Base-by-base conservation (phyloP, 2,329 filamentous ascomycete species). In the Alternaria arborescens region DNA sequence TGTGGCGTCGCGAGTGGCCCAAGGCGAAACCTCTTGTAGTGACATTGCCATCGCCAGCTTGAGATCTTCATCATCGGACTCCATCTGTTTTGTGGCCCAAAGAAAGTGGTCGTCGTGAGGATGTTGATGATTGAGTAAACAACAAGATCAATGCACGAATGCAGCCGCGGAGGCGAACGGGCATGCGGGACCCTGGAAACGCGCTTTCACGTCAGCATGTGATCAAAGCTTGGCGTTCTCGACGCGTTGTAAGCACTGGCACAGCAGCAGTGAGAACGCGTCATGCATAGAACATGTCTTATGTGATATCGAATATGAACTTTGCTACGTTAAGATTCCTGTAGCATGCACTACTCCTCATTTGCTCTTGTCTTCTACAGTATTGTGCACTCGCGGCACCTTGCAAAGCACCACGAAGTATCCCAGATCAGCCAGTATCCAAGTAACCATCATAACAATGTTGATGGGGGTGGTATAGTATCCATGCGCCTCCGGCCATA, bases 401-500 rank as follows among this genome's bases (percentile, higher is more conserved):
- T 50, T 26, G 26, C 52, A 77, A 46, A 86, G 66, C 10, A 82
- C 62, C 44, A 84, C 79, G 0, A 82, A 80, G 56, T 86, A 85
- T 2, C 77, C 66, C 12, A 82, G 36, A 62, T 86, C 84, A 48
- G 79, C 82, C 16, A 79, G 44, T 2, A 82, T 55, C 14, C 78
- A 78, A 0, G 79, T 78, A 0, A 75, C 79, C 61, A 78, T 77
- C 14, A 85, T 67, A 58, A 84, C 80, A 4, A 83, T 44, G 1
- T 77, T 79, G 5, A 83, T 70, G 0, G 81, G 82, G 32, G 79
- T 79, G 50, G 78, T 72, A 30, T 82, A 79, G 66, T 83, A 86
- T 11, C 77, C 79, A 66, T 85, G 81, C 1, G 82, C 81, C 57
- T 85, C 84, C 3, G 82, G 82, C 84, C 55, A 61, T 24, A 79